Conservation (phyloP, 306 rosid genomes). For the Lupinus albus region DNA sequence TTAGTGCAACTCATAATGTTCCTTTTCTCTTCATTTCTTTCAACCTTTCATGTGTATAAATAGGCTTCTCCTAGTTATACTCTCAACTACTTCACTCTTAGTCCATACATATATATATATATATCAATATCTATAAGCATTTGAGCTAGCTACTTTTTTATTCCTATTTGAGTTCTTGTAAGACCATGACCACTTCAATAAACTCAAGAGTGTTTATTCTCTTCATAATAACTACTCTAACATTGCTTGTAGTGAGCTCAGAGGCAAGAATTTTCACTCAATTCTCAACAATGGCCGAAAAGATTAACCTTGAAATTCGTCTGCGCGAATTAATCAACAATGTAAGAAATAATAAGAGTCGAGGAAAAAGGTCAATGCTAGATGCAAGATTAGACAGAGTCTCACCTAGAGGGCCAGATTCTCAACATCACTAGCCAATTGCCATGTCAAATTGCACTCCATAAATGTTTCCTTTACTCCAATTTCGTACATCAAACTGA, state of each 20-base stretch:
- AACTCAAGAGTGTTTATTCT: slow-evolving; percentile 25
- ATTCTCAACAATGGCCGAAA: slow-evolving; percentile 3
- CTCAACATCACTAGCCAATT: slow-evolving; percentile 45
- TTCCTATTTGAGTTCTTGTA: slow-evolving; percentile 20
- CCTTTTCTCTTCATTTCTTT: background rate
- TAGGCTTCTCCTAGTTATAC: background rate
- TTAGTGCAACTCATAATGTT: background rate
- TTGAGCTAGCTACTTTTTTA: background rate
- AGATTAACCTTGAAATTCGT: slow-evolving; percentile 2
- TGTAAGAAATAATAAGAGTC: slow-evolving; percentile 10
- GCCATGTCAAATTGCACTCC: no score
- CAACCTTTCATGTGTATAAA: background rate
- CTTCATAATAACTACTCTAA: slow-evolving; percentile 18
- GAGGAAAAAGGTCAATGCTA: slow-evolving; percentile 29
- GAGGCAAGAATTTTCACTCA: slow-evolving; percentile 23
- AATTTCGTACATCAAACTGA: no score
- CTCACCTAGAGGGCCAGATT: slow-evolving; percentile 48
- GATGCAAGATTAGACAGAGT: slow-evolving; percentile 32
- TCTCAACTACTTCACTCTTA: background rate
- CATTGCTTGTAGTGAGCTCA: slow-evolving; percentile 26
- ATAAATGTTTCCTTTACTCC: no score
- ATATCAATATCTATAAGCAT: background rate
- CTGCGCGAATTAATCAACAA: slow-evolving; percentile 26
- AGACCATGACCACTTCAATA: slow-evolving; percentile 26
- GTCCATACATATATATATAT: background rate